phyloP scores from a whole-genome alignment of 2,329 filamentous ascomycete species.

The Aspergillus thermomutatus region DNA sequence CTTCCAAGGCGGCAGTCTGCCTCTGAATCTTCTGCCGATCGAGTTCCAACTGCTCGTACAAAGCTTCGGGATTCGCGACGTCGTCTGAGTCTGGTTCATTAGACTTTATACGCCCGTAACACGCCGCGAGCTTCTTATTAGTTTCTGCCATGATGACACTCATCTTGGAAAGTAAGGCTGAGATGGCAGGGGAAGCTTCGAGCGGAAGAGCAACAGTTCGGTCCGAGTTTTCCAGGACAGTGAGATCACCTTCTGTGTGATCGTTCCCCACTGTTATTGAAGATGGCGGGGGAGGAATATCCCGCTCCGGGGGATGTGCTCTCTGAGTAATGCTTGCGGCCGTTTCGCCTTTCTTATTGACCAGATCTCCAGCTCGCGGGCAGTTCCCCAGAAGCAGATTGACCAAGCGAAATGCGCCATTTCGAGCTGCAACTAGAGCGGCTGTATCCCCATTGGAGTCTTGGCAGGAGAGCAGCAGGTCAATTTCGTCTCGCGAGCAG shows the following conservation, averaged over 20 bases:
- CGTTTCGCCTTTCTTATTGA: constrained; percentile 76
- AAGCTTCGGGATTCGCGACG: constrained; percentile 39
- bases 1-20: constrained; percentile 34
- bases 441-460: constrained; percentile 90
- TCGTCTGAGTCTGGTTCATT: constrained; percentile 52
- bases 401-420: constrained; percentile 76
- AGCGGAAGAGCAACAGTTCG: constrained; percentile 33
- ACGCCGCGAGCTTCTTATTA: constrained; percentile 62
- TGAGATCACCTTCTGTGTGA: constrained; percentile 28
- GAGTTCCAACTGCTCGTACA: constrained; percentile 41
- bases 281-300: constrained; percentile 66
- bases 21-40: constrained; percentile 44
- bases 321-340: constrained; percentile 79
- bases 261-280: constrained; percentile 52
- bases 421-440: constrained; percentile 80
- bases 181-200: constrained; percentile 59
- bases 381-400: constrained; percentile 68
- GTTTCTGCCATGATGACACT: constrained; percentile 68
- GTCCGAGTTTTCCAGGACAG: constrained; percentile 26
- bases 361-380: constrained; percentile 71
- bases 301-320: constrained; percentile 65
- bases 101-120: constrained; percentile 60
- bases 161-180: constrained; percentile 66
- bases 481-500: constrained; percentile 71
- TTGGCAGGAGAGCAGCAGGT: constrained; percentile 73